A percentile compares a stretch with the other conserved stretches of the same genome.
These are phyloP conservation scores for Penicillium samsonianum DNA, from an alignment of 495 filamentous ascomycete species.

Conservation along the genomic window DNA sequence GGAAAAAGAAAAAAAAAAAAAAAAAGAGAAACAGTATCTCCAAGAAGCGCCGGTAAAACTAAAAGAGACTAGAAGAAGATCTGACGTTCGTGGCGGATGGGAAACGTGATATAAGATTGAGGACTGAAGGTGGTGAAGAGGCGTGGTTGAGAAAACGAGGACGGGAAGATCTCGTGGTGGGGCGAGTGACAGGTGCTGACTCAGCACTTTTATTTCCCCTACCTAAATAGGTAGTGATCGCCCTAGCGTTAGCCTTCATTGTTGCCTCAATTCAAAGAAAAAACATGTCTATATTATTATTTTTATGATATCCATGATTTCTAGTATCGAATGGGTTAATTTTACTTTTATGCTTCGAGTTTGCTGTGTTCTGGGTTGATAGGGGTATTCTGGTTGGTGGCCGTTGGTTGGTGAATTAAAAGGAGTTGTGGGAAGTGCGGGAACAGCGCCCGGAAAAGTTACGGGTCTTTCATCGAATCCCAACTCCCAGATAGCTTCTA, in stretches of 20 bases:
- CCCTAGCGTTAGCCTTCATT: background rate
- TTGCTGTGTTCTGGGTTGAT: background rate
- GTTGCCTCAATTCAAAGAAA: background rate
- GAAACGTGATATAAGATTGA: constrained; percentile 1
- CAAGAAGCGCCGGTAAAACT: background rate
- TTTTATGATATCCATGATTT: background rate
- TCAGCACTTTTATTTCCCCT: background rate
- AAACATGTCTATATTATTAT: background rate
- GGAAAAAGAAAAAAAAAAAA: background rate
- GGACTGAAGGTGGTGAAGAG: background rate
- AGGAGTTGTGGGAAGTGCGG: background rate
- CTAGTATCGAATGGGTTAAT: background rate
- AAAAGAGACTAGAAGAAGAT: background rate
- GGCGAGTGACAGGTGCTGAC: background rate
- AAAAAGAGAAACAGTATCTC: background rate
- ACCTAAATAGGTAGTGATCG: background rate
- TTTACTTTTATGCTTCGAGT: background rate
- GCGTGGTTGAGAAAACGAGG: background rate
- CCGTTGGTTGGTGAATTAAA: background rate
- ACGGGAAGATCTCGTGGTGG: background rate
- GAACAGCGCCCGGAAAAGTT: background rate
- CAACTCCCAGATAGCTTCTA: background rate
- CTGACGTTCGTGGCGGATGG: background rate
- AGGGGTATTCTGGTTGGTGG: background rate
- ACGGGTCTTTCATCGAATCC: background rate